Base-by-base conservation (phyloP, 2,329 filamentous ascomycete species). In the Fusarium sp. region DNA sequence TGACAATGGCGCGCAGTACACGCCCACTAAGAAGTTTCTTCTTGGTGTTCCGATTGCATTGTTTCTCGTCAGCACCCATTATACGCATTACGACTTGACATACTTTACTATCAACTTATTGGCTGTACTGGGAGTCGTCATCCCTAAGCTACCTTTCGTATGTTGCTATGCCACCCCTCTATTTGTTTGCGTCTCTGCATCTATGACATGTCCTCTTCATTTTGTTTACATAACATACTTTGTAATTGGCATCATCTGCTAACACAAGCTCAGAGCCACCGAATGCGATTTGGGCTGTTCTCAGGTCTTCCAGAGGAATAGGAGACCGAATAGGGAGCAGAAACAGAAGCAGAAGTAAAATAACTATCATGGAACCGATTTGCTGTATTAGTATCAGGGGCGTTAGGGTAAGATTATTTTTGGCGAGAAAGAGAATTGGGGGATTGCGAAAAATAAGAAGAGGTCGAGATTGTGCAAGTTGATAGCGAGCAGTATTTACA, bases 51-150 rank as follows among this genome's bases (percentile, higher is more conserved):
- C 96, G 44, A 97, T 99, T 79, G 89, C 95, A 74, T 89, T 99
- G 73, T 99, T 99, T 83, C 89, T 99, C 63, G 88, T 98, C 79
- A 98, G 96, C 89, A 99, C 96, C 30, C 96, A 99, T 84, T 99
- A 98, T 85, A 98, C 96, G 53, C 96, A 98, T 84, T 99, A 98
- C 87, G 96, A 98, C 84, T 84, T 98, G 81, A 93, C 94, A 50
- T 98, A 98, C 84, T 99, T 99, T 81, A 94, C 93, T 79, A 96
- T 99, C 86, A 99, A 99, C 86, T 96, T 97, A 82, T 85, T 98
- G 79, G 96, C 96, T 64, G 94, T 97, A 44, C 86, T 99, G 80
- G 94, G 89, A 50, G 96, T 99, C 63, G 93, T 99, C 67, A 96
- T 99, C 81, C 96, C 96, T 45, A 99, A 99, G 85, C 86, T 99